Base-by-base conservation (phyloP, 2,329 filamentous ascomycete genomes). In the Tothia fuscella region DNA sequence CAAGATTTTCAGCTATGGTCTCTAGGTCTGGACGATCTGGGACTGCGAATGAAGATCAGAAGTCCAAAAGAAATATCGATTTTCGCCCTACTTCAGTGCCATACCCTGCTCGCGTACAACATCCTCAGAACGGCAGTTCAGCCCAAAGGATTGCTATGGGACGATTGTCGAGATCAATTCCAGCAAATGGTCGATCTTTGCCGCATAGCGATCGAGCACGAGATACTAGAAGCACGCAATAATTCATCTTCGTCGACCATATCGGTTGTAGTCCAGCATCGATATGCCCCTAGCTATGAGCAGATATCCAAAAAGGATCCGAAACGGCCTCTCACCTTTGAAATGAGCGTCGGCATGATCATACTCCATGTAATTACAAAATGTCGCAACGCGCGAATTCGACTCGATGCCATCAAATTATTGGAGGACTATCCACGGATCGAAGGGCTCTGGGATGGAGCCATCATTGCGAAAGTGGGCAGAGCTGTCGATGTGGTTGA, bases 271-370 rank as follows among this genome's bases (percentile, higher is more conserved):
- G 17, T 40, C 16, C 6, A 16, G 12, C 38, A 40, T 19, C 38
- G 37, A 12, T 30, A 39, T 30, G 25, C 24, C 16, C 37, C 37
- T 6, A 17, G n/a, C n/a, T 10, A 28, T 7, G 17, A 7, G 7
- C 31, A 17, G 13, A 19, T 10, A 9, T 10, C 31, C 31, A 10
- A 9, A 10, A 3, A 9, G 20, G 10, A 12, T 10, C 4, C 14
- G 3, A 14, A 21, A 4, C 4, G 19, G n/a, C 34, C 34, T 20
- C 25, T 39, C 19, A 39, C 37, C 5, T 39, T 66, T 60, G 42
- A 59, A 50, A 42, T 56, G 45, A 36, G 44, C 34, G 14, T 58
- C 52, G 7, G 50, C 47, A 44, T 59, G 53, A 28, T 49, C 49
- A 38, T 54, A 50, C 30, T 46, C 45, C 21, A 48, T 50, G 21